phyloP scores from a whole-genome alignment of 2,329 filamentous ascomycete species.

The Fusarium nisikadoi region DNA sequence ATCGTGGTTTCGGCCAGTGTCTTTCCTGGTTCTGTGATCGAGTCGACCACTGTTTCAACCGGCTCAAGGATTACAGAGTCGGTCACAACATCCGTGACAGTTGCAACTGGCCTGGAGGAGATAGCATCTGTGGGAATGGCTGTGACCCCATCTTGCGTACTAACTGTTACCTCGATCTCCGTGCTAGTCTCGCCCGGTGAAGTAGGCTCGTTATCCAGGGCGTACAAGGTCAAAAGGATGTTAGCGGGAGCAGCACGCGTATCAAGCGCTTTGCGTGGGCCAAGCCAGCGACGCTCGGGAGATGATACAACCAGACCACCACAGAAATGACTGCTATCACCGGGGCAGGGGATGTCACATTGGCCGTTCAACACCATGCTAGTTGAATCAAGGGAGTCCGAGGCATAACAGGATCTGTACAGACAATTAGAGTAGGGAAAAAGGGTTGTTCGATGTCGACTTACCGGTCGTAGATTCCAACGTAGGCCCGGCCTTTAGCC shows the following conservation, averaged over 20 bases:
- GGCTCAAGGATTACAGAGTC: accelerated
- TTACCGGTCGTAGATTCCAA: background rate
- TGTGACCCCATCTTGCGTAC: background rate
- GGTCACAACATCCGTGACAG: accelerated
- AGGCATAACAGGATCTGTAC: background rate
- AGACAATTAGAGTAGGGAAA: accelerated
- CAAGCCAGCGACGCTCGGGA: background rate
- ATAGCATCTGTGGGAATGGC: accelerated
- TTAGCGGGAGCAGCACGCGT: background rate
- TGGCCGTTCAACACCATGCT: background rate
- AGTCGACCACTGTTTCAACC: background rate
- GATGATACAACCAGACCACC: background rate
- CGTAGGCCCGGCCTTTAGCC: accelerated
- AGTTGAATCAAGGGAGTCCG: background rate
- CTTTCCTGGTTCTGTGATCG: background rate
- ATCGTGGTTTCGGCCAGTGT: background rate
- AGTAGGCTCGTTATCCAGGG: background rate
- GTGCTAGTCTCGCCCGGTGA: accelerated
- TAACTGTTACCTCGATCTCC: accelerated
- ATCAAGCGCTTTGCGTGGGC: background rate
- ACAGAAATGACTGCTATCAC: background rate
- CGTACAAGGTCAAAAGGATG: background rate
- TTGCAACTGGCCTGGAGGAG: accelerated
- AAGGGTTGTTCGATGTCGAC: accelerated
- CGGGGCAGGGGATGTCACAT: background rate